Conservation (phyloP, 768 basidiomycete genomes). For the Pseudohyphozyma bogoriensis region DNA sequence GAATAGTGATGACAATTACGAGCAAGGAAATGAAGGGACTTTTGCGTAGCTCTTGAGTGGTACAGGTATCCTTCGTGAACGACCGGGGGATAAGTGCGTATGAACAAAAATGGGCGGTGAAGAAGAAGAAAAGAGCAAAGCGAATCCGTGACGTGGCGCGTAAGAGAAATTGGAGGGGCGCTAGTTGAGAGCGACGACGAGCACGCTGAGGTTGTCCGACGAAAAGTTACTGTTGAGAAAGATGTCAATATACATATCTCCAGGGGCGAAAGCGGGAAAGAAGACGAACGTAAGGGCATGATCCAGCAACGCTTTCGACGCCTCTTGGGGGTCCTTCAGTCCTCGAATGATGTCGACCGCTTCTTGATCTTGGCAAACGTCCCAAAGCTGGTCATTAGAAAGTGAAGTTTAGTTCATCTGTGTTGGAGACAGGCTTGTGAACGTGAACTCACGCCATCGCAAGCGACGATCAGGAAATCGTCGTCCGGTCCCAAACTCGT, state of each 20-base stretch:
- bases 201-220: constrained; percentile 85
- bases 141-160: too few relatives aligned
- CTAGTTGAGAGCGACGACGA: constrained; percentile 54
- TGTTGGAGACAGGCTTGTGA: background rate
- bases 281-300: constrained; percentile 51
- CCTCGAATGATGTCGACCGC: constrained; percentile 72
- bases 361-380: constrained; percentile 80
- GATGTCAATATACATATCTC: background rate
- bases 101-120: too few relatives aligned
- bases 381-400: constrained; percentile 55
- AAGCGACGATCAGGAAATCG: constrained; percentile 77
- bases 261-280: background rate
- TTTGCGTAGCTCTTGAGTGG: too few relatives aligned
- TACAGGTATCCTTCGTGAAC: too few relatives aligned
- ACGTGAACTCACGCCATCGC: constrained; percentile 54
- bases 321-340: constrained; percentile 66
- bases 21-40: too few relatives aligned
- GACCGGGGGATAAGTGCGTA: too few relatives aligned
- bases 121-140: too few relatives aligned
- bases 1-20: too few relatives aligned
- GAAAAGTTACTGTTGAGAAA: constrained; percentile 48
- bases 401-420: background rate
- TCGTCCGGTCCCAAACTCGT: constrained; percentile 81
- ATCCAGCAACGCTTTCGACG: constrained; percentile 62
- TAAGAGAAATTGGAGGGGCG: too few relatives aligned